Evolutionary conservation across 2,329 filamentous ascomycete species (phyloP).

Genomic region (Botrytis paeoniae): DNA sequence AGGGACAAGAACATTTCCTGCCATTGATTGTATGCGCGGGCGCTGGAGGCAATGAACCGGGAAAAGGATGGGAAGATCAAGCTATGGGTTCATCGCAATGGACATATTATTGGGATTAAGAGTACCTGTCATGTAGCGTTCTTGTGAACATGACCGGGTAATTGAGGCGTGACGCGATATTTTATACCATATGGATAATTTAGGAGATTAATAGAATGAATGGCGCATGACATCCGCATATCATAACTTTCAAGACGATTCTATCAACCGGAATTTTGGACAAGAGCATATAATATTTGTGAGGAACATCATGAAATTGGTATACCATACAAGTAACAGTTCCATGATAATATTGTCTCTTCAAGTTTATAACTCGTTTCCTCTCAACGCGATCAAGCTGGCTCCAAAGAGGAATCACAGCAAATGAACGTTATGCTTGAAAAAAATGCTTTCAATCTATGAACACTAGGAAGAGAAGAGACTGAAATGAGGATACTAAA

Average conservation of each 20-base stretch:
- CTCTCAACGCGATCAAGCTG: neutral
- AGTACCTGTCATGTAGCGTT: too few relatives aligned
- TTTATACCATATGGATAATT: too few relatives aligned
- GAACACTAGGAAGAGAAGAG: neutral
- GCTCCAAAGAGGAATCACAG: neutral
- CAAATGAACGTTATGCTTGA: neutral
- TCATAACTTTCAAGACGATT: neutral
- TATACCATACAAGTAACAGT: neutral
- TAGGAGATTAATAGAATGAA: neutral
- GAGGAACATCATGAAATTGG: neutral
- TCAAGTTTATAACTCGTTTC: neutral
- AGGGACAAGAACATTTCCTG: constrained; percentile 56
- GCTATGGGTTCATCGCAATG: constrained; percentile 25
- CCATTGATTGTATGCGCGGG: constrained; percentile 58
- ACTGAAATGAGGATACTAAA: neutral
- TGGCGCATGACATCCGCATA: neutral
- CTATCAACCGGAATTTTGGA: neutral
- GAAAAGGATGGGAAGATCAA: constrained; percentile 31
- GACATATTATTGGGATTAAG: constrained; percentile 30
- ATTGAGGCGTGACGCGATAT: neutral
- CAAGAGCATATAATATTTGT: neutral
- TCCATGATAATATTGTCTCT: neutral
- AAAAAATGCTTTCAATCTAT: neutral
- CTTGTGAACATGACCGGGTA: neutral
- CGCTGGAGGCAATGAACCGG: constrained; percentile 49